Evolutionary conservation across 2,329 filamentous ascomycete genomes (phyloP), one percentile per base, ranked within the genome.

Genomic region (Diaporthe vaccinii): DNA sequence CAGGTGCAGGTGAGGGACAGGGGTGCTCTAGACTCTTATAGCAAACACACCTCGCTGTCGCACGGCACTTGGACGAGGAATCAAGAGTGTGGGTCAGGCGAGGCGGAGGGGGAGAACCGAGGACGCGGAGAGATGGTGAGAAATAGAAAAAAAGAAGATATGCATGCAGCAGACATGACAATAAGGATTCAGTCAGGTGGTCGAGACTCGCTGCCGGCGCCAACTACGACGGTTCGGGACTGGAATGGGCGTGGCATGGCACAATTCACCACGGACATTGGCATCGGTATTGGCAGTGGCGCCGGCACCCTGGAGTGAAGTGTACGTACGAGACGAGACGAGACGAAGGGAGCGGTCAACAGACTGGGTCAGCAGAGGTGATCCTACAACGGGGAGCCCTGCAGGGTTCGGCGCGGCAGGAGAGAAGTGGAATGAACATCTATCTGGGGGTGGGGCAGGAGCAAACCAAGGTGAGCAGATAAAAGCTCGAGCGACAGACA

Each of bases 311-410:
- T 10, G n/a, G 10, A 25, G 49, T 12, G 22, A 25, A 55, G 49
- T 12, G 25, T 39, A 39, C 10, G 36, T 39, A 39, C 36, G 36
- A 9, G 57, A n/a, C 4, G 31, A 22, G 57, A 17, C 25, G 22
- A 34, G 55, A 61, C 5, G 58, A 61, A 36, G 20, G 49, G 31
- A 53, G 65, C 65, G 46, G 65, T 69, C 65, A 69, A 41, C 49
- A 41, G 65, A 69, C 65, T 1, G 65, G 46, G 65, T 69, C 65
- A 69, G 65, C 65, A 68, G 65, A 68, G 31, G 44, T n/a, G 20
- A 68, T 25, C 3, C 20, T 68, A 25, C 62, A 51, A 36, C 44
- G 44, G 44, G 17, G 44, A 68, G 62, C 62, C 62, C 46, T 68
- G 62, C 62, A 68, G 14, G n/a, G 59, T 31, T 28, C 20, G 39